These are phyloP conservation scores for Lactarius sp. DNA, from an alignment of 768 basidiomycete species.

Conservation along the genomic window DNA sequence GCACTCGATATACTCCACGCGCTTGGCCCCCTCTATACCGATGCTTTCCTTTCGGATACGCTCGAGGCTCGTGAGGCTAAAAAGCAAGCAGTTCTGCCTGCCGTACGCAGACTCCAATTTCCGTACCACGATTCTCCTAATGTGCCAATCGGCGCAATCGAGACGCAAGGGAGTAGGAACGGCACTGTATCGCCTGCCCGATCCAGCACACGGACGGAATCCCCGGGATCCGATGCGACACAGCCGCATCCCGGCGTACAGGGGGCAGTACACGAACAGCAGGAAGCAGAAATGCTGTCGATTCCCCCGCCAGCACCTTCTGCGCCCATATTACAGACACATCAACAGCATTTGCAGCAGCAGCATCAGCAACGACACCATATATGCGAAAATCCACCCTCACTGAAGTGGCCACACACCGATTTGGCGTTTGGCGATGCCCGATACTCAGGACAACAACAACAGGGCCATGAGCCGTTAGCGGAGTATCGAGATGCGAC, in stretches of 20 bases:
- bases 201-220: background rate
- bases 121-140: slow-evolving; percentile 68
- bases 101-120: slow-evolving; percentile 66
- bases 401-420: slow-evolving; percentile 1
- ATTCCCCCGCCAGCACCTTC: background rate
- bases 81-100: slow-evolving; percentile 50
- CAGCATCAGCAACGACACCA: slow-evolving; percentile 14
- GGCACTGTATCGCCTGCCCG: slow-evolving; percentile 11
- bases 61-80: slow-evolving; percentile 45
- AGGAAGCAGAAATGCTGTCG: background rate
- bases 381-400: background rate
- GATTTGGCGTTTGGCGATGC: background rate
- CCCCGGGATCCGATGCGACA: background rate
- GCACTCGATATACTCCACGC: slow-evolving; percentile 57
- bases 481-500: background rate
- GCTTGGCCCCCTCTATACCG: slow-evolving; percentile 60
- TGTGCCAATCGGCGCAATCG: slow-evolving; percentile 30
- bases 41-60: slow-evolving; percentile 44
- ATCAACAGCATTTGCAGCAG: slow-evolving; percentile 18
- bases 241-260: background rate
- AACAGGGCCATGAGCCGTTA: background rate
- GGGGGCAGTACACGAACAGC: background rate
- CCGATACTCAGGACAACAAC: background rate
- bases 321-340: slow-evolving; percentile 2
- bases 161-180: background rate